Evolutionary conservation across 768 basidiomycete genomes (phyloP).

Genomic region (Pholiota microspora): DNA sequence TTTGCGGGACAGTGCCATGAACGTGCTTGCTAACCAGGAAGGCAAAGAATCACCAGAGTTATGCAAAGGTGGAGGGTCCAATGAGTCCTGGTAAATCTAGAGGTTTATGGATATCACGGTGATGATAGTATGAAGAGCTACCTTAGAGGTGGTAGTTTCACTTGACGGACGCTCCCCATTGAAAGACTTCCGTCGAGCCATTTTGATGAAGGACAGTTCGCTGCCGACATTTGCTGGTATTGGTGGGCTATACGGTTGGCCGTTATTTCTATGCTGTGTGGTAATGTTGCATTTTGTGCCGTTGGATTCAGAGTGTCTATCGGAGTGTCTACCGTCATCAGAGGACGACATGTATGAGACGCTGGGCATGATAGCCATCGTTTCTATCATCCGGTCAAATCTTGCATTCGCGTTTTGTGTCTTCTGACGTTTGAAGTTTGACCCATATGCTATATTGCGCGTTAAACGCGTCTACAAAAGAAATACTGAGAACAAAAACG

Average conservation of each 20-base stretch:
- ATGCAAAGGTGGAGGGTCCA: constrained; percentile 7
- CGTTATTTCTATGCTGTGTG: background rate
- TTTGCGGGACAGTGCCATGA: constrained; percentile 41
- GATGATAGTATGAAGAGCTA: constrained; percentile 1
- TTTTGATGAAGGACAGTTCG: constrained; percentile 43
- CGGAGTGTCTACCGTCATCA: background rate
- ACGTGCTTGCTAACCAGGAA: constrained; percentile 53
- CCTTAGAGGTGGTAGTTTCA: constrained; percentile 17
- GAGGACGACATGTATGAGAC: constrained; percentile 10
- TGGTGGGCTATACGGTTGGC: constrained; percentile 22
- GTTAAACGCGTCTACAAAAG: too few species aligned
- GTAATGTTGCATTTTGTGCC: background rate
- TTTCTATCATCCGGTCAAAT: constrained; percentile 67
- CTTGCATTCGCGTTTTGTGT: constrained; percentile 41
- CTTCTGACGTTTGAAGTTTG: constrained; percentile 45
- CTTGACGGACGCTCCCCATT: constrained; percentile 9
- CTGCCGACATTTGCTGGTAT: constrained; percentile 34
- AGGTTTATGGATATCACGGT: background rate
- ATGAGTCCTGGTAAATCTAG: constrained; percentile 9
- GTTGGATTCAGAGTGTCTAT: background rate
- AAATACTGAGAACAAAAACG: too few species aligned
- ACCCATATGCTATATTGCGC: constrained; percentile 5
- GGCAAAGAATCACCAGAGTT: constrained; percentile 39
- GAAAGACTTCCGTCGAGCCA: constrained; percentile 18
- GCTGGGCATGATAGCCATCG: constrained; percentile 38